Base-by-base conservation (phyloP, 2,329 filamentous ascomycete species). In the Lithohypha guttulata region DNA sequence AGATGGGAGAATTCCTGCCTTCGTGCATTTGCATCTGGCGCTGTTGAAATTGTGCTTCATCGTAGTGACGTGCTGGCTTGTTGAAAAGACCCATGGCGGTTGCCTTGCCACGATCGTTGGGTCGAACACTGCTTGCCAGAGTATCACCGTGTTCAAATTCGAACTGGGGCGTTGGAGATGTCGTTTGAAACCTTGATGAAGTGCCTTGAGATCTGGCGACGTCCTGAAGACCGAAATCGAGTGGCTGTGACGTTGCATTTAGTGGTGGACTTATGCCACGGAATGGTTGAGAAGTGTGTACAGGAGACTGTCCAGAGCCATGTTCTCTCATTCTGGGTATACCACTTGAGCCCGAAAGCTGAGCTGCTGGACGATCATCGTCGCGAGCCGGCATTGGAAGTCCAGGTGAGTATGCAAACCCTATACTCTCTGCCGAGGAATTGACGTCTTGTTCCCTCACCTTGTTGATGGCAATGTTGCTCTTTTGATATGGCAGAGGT, bases 21-120 rank as follows among this genome's bases (percentile, higher is more conserved):
- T 82, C 75, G 47, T 89, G 82, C 57, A 94, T 74, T 56, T 86
- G 82, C 33, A 83, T 65, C 53, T 93, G 82, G 30, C 85, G 76
- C 54, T 93, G 81, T 4, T 83, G 74, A 53, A 84, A 95, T 53
- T 84, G 82, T 14, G 80, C 76, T 53, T 95, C 87, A 52, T 93
- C 84, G 50, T 91, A 94, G 6, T 77, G 73, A 35, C 80, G 74
- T 2, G 66, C 63, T 1, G 86, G 83, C 54, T 85, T 85, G 48
- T 81, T 81, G 58, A 81, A 81, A 0, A 76, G 65, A 20, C 77
- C 76, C 59, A 78, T 66, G 1, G 84, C 81, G 0, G 84, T 93
- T 4, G 84, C 82, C 55, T 91, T 93, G 36, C 82, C 84, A 32
- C 75, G 68, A 50, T 94, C 87, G 46, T 78, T 77, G 0, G 82